A percentile compares a stretch with the other conserved stretches of the same genome.
Evolutionary conservation across 225 moss, liverwort and hornwort genomes (phyloP).

Genomic region (Physcomitrellopsis africana): DNA sequence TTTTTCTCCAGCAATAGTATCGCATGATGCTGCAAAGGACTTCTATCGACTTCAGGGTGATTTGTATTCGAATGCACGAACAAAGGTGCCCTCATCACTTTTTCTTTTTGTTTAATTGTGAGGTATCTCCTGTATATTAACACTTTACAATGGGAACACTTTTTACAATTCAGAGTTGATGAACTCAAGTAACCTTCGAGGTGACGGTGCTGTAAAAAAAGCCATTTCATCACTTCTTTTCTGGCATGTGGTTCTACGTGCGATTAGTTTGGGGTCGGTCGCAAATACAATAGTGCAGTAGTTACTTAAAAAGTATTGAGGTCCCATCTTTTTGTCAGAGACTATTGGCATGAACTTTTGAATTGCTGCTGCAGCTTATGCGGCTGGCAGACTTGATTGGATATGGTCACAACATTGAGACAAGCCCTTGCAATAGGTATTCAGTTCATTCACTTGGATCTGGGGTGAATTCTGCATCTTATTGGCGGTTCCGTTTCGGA

Average conservation of each 20-base stretch:
- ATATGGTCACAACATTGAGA: conserved; percentile 86
- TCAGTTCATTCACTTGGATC: conserved; percentile 22
- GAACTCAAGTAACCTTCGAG: too few relatives aligned
- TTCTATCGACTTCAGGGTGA: conserved; percentile 95
- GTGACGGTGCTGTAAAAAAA: too few relatives aligned
- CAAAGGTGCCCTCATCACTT: conserved; percentile 64
- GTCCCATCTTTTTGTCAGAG: conserved; percentile 13
- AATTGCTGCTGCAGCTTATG: conserved; percentile 80
- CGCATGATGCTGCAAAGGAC: conserved; percentile 84
- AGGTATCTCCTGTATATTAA: neutral
- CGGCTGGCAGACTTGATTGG: conserved; percentile 95
- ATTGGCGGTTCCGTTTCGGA: conserved; percentile 15
- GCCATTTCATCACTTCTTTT: too few relatives aligned
- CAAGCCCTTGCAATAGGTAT: conserved; percentile 97
- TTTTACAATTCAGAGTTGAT: neutral
- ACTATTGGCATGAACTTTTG: conserved; percentile 15
- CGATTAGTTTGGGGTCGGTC: too few relatives aligned
- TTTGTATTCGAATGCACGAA: conserved; percentile 90
- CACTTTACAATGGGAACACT: neutral
- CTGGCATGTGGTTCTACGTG: too few relatives aligned
- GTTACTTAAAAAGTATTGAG: conserved; percentile 14
- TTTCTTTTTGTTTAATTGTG: conserved; percentile 7
- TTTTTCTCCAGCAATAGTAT: conserved; percentile 64
- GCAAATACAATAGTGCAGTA: neutral
- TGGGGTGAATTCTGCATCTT: neutral